Evolutionary conservation across 2,329 filamentous ascomycete species (phyloP).

Genomic region (Verticillium zaregamsianum): DNA sequence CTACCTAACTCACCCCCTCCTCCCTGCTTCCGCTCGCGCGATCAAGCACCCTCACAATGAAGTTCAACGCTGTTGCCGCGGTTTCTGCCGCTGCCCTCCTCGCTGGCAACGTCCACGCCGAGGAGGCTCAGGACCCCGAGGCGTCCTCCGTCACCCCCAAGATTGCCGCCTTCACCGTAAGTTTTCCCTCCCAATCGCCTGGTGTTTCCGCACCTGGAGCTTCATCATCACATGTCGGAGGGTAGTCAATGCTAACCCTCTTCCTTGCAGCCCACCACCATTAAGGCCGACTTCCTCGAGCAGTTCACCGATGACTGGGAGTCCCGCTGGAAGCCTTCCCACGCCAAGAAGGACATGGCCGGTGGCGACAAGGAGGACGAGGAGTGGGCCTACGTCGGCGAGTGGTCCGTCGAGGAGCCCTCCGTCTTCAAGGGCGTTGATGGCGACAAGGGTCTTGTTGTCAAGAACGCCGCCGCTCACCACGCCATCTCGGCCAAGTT

Average conservation of each 20-base stretch:
- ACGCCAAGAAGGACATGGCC: conserved; percentile 86
- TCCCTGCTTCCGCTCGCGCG: conserved; percentile 2
- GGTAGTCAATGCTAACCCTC: background rate
- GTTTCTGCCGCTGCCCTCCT: conserved; percentile 71
- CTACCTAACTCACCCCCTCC: background rate
- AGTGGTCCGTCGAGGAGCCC: conserved; percentile 96
- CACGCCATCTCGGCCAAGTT: conserved; percentile 99
- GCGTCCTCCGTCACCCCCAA: conserved; percentile 56
- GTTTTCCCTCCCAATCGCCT: conserved; percentile 28
- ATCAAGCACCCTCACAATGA: conserved; percentile 56
- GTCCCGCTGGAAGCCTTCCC: conserved; percentile 85
- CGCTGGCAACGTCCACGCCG: conserved; percentile 65
- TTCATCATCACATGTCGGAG: background rate
- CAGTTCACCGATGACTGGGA: conserved; percentile 99
- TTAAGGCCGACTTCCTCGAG: conserved; percentile 95
- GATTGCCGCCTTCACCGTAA: conserved; percentile 83
- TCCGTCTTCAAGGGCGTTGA: conserved; percentile 84
- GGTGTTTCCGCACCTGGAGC: background rate
- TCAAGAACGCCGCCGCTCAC: conserved; percentile 97
- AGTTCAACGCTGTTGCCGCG: conserved; percentile 75
- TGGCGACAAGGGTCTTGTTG: conserved; percentile 92
- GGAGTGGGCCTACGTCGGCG: conserved; percentile 96
- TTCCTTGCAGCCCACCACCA: conserved; percentile 64
- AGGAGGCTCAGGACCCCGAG: conserved; percentile 56
- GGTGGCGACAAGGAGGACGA: conserved; percentile 75